These are phyloP conservation scores for Penicillium freii DNA, from an alignment of 2,329 filamentous ascomycete genomes.

Conservation along the genomic window DNA sequence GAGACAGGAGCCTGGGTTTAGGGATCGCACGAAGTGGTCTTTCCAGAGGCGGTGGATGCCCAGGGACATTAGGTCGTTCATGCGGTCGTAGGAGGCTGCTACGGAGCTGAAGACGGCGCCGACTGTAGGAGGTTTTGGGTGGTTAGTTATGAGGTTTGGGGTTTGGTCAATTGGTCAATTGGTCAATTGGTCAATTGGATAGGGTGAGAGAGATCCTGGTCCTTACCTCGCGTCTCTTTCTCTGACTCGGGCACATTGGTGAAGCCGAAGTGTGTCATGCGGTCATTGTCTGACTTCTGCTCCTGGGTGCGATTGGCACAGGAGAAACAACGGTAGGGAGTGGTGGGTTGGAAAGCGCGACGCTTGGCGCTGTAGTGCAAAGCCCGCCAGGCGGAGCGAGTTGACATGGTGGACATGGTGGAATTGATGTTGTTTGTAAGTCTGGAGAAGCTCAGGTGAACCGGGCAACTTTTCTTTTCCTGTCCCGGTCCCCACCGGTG, in stretches of 20 bases:
- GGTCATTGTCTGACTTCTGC: conserved; percentile 45
- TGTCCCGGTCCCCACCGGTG: conserved; percentile 13
- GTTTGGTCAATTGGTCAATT: not conserved
- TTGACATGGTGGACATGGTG: conserved; percentile 30
- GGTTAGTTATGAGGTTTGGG: not conserved
- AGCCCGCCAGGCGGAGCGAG: conserved; percentile 37
- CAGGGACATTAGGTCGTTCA: conserved; percentile 99
- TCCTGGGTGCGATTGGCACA: conserved; percentile 46
- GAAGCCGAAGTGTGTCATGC: conserved; percentile 87
- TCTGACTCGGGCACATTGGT: conserved; percentile 77
- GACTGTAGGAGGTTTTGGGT: conserved; percentile 51
- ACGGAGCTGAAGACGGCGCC: conserved; percentile 92
- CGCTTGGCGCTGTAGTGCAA: conserved; percentile 37
- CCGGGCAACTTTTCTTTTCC: conserved; percentile 22
- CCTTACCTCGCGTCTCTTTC: conserved; percentile 66
- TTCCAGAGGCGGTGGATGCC: conserved; percentile 97
- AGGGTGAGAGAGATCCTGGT: too few species aligned
- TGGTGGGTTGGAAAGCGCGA: conserved; percentile 23
- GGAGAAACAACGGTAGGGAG: conserved; percentile 52
- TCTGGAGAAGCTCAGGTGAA: conserved; percentile 2
- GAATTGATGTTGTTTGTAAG: conserved; percentile 3
- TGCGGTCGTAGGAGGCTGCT: conserved; percentile 89
- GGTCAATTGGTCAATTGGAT: not conserved
- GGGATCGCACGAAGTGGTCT: conserved; percentile 88
- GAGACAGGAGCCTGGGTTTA: conserved; percentile 72